phyloP scores from a whole-genome alignment of 106 monocot genomes.

The Allium sativum region DNA sequence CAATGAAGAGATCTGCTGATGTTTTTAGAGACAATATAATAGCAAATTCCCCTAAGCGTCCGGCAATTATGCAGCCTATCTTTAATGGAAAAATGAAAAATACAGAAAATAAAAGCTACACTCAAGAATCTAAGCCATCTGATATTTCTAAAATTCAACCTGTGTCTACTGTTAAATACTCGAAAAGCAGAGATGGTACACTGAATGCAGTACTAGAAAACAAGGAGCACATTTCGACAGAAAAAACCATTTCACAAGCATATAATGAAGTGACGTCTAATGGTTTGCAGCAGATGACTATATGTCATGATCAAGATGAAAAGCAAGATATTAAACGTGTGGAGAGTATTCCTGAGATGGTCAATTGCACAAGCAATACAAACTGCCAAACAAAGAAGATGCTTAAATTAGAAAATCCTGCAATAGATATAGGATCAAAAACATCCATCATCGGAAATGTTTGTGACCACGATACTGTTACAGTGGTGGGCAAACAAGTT shows the following conservation, averaged over 20 bases:
- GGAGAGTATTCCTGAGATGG: too few species aligned
- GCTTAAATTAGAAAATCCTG: too few species aligned
- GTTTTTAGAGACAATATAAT: constrained; percentile 20
- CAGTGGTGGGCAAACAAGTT: neutral
- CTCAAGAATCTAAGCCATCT: constrained; percentile 4
- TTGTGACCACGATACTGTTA: too few species aligned
- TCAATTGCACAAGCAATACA: too few species aligned
- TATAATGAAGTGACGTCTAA: constrained; percentile 5
- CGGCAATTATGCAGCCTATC: neutral
- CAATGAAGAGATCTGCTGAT: constrained; percentile 27
- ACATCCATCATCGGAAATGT: too few species aligned
- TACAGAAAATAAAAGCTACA: constrained; percentile 11
- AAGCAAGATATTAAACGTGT: too few species aligned
- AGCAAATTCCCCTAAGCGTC: constrained; percentile 24
- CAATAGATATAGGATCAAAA: too few species aligned
- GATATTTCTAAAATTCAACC: neutral
- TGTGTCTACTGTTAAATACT: neutral
- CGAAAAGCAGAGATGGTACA: constrained; percentile 2
- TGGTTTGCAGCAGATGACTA: constrained; percentile 3
- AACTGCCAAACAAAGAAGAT: too few species aligned
- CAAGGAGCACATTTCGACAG: constrained; percentile 13
- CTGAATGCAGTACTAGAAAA: constrained; percentile 2
- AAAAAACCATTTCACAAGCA: constrained; percentile 16
- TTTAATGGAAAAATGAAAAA: constrained; percentile 11
- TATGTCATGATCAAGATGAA: neutral